These are phyloP conservation scores for Phytophthora vignae DNA, from an alignment of 352 stramenopile species.

Conservation along the genomic window DNA sequence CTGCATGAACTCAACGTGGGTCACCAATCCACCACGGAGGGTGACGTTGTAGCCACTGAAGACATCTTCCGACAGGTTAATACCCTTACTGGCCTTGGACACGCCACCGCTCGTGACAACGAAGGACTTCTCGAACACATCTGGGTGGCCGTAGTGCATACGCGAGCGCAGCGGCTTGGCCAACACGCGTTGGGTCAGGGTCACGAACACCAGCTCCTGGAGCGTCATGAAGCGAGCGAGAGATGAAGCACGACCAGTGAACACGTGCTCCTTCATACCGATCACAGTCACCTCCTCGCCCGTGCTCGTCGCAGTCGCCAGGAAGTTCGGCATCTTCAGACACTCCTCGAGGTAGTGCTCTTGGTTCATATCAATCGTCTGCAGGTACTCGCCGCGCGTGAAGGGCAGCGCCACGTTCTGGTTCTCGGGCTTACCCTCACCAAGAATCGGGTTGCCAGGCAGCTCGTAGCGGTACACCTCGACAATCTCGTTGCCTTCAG, in stretches of 20 bases:
- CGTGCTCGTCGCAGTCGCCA: conserved; percentile 66
- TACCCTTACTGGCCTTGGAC: conserved; percentile 89
- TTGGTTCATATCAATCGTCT: conserved; percentile 94
- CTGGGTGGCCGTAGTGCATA: conserved; percentile 90
- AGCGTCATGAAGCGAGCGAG: conserved; percentile 89
- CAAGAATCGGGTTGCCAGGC: conserved; percentile 89
- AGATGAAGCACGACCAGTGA: conserved; percentile 87
- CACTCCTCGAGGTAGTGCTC: conserved; percentile 91
- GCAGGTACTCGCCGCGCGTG: conserved; percentile 86
- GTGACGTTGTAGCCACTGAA: conserved; percentile 90
- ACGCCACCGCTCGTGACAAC: conserved; percentile 85
- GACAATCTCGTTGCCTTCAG: conserved; percentile 81
- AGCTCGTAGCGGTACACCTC: conserved; percentile 91
- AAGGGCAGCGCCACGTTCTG: conserved; percentile 91
- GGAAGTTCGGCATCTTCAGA: conserved; percentile 90
- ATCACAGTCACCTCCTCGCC: conserved; percentile 85
- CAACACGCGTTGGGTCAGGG: conserved; percentile 84
- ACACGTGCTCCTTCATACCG: conserved; percentile 92
- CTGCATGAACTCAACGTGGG: conserved; percentile 91
- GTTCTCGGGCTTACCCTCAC: conserved; percentile 90
- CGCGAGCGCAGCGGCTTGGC: conserved; percentile 77
- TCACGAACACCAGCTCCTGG: conserved; percentile 90
- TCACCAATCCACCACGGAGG: conserved; percentile 80
- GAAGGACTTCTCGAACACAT: conserved; percentile 91
- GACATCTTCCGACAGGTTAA: conserved; percentile 92